Percentiles rank a stretch among this genome's conserved stretches.
phyloP scores from a whole-genome alignment of 345 rosid genomes.

The Toxicodendron radicans region DNA sequence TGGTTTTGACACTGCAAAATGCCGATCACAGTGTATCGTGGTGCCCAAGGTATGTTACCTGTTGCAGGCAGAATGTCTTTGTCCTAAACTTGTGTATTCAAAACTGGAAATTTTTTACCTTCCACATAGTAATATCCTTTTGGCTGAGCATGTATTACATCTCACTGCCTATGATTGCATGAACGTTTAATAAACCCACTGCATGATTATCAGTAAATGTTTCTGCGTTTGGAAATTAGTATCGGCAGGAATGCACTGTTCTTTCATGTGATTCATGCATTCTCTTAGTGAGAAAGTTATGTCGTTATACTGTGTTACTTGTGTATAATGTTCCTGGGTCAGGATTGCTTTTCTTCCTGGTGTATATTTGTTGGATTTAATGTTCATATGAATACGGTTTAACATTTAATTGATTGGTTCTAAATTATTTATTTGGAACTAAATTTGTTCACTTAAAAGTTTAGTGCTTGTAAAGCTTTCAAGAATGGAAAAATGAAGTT shows the following conservation, averaged over 20 bases:
- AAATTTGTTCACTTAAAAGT: neutral
- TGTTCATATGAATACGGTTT: neutral
- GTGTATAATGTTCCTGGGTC: neutral
- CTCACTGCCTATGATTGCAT: neutral
- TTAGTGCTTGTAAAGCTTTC: neutral
- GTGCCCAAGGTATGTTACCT: slow-evolving; percentile 67
- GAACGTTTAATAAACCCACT: neutral
- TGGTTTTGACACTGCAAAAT: slow-evolving; percentile 83
- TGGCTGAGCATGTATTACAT: neutral
- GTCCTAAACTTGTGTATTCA: neutral
- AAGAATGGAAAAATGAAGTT: neutral
- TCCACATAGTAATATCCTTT: too few species aligned
- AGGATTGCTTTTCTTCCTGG: neutral
- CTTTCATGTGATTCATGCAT: neutral
- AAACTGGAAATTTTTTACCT: neutral
- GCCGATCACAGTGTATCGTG: slow-evolving; percentile 78
- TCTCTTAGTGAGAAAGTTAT: neutral
- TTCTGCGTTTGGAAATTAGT: neutral
- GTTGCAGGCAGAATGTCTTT: neutral
- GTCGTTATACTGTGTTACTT: neutral
- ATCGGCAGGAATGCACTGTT: neutral
- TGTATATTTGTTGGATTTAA: neutral
- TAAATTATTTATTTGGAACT: neutral
- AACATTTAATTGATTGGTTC: neutral
- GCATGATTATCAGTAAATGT: neutral